Evolutionary conservation across 768 basidiomycete genomes (phyloP), one percentile per base, ranked within the genome.

Genomic region (Mycena galopus): DNA sequence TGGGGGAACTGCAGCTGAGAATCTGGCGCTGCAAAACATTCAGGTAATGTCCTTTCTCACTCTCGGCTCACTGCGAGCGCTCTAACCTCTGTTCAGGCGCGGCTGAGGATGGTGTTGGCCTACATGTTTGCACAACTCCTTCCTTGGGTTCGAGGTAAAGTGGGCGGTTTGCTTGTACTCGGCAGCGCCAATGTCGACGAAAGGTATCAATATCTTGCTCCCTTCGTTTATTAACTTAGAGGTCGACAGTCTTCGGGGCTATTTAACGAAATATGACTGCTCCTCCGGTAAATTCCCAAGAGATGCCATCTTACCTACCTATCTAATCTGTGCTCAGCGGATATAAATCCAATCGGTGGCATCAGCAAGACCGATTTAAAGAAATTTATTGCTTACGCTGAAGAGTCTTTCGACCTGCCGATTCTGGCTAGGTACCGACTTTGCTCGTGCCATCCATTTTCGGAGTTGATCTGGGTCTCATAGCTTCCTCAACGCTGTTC

Each of bases 121-220:
- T 99, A 99, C 79, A 82, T 98, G 82, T 98, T 99, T 75, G 97
- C 97, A 10, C 97, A 98, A 78, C 89, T 99, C 4, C 82, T 98
- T 35, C 97, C 96, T 4, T 98, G 95, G 93, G 94, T 93, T 0
- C 86, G 97, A 72, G 96, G 96, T 0, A 89, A 90, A 78, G 81
- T 82, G 47, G 98, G 98, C 0, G 95, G 96, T 8, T 82, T 99
- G 39, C 90, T 99, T 29, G 98, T 99, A 1, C 88, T 99, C n/a
- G 98, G 98, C 2, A 97, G 95, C 74, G 97, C 98, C 21, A 99
- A 99, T 78, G 98, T 99, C 2, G 98, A 99, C 77, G 98, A 99
- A 85, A 97, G 95, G 96, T 93, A 68, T 32, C 79, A 8, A 29
- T 59, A 55, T 63, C n/a, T 51, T 50, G 37, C 25, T 3, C 29